Percentiles rank a stretch among this genome's conserved stretches.
phyloP scores from a whole-genome alignment of 768 basidiomycete species.

The Crepidotus variabilis region DNA sequence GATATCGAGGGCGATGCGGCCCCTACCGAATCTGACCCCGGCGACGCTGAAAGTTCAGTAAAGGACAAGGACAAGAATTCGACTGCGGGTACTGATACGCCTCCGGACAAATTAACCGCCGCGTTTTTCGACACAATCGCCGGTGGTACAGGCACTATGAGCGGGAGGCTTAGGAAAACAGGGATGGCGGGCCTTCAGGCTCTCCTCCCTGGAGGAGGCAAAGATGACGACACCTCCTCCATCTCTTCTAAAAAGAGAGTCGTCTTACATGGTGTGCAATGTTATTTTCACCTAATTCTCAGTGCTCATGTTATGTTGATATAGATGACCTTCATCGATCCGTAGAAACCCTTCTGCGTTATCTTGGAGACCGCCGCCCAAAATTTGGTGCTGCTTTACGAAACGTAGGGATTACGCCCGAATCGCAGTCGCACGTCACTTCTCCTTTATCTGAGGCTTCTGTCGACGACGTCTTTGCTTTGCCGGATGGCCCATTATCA shows the following conservation, averaged over 20 bases:
- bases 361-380: constrained; percentile 86
- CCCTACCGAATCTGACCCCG: constrained; percentile 1
- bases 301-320: too few species aligned
- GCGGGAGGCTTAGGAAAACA: constrained; percentile 47
- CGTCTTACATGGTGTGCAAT: constrained; percentile 27
- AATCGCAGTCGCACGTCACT: constrained; percentile 62
- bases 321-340: constrained; percentile 64
- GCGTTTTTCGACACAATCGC: constrained; percentile 12
- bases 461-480: constrained; percentile 67
- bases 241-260: constrained; percentile 32
- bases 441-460: constrained; percentile 71
- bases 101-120: background rate
- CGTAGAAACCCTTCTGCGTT: constrained; percentile 84
- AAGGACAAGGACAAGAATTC: constrained; percentile 1
- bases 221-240: constrained; percentile 66
- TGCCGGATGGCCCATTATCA: constrained; percentile 73
- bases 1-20: constrained; percentile 22
- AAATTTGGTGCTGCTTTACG: constrained; percentile 79
- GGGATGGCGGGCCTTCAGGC: constrained; percentile 37
- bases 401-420: constrained; percentile 62
- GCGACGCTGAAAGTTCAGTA: background rate
- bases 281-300: background rate
- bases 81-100: background rate
- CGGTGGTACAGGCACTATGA: constrained; percentile 37
- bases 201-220: constrained; percentile 39